Evolutionary conservation across 192 early-diverging fungal genomes (phyloP).

Genomic region (Martensiomyces pterosporus): DNA sequence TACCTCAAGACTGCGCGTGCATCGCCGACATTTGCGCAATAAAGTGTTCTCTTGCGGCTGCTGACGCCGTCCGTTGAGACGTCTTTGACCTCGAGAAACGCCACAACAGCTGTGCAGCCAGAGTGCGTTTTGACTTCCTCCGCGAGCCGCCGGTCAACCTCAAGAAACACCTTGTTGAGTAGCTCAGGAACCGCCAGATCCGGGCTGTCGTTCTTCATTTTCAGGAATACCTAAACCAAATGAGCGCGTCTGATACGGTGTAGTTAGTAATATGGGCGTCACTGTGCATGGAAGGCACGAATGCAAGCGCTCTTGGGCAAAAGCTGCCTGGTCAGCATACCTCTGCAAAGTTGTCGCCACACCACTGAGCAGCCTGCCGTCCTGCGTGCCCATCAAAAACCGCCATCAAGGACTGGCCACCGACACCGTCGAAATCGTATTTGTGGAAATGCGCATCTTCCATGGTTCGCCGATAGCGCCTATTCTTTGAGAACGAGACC

Average conservation of each 20-base stretch:
- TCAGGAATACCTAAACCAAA: constrained; percentile 60
- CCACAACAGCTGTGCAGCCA: constrained; percentile 90
- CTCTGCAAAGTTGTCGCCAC: constrained; percentile 80
- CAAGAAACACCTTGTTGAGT: constrained; percentile 77
- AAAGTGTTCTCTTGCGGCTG: constrained; percentile 51
- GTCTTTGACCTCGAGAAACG: constrained; percentile 55
- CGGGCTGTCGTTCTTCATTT: constrained; percentile 56
- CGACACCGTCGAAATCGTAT: constrained; percentile 75
- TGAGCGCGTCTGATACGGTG: background rate
- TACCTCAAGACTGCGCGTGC: constrained; percentile 91
- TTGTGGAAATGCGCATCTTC: constrained; percentile 92
- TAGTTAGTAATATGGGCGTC: too few species aligned
- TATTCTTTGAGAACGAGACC: constrained; percentile 60
- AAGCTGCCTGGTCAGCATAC: too few species aligned
- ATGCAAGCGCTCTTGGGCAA: too few species aligned
- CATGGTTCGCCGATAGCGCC: constrained; percentile 89
- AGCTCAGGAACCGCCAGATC: constrained; percentile 66
- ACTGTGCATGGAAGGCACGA: too few species aligned
- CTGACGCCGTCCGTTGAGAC: constrained; percentile 5
- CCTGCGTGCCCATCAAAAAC: constrained; percentile 98
- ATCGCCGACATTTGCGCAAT: constrained; percentile 97
- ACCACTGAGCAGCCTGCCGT: constrained; percentile 92
- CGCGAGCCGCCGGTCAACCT: constrained; percentile 76
- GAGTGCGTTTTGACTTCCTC: constrained; percentile 74
- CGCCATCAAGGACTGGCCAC: constrained; percentile 86